Base-by-base conservation (phyloP, 768 basidiomycete species). In the Mycena kentingensis region DNA sequence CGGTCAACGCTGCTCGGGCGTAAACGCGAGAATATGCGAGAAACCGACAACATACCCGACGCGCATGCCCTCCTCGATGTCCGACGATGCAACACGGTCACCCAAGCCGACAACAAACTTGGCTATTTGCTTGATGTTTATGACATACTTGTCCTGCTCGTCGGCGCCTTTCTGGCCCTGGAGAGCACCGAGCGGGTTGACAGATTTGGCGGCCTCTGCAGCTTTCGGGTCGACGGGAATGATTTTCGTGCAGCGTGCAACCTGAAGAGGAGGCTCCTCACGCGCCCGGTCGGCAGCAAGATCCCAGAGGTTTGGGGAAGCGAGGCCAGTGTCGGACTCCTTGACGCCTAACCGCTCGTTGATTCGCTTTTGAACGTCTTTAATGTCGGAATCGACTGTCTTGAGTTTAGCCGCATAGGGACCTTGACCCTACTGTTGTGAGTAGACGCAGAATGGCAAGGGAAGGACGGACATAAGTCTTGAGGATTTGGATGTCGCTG, bases 11-110 rank as follows among this genome's bases (percentile, higher is more conserved):
- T 97, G 61, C 13, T 32, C 21, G 43, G 51, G 5, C 37, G 36
- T 44, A 27, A 46, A 29, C 15, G 6, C 16, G 4, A n/a, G 24
- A 29, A 34, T 26, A 28, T 22, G 24, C 18, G 34, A 27, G 18
- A 7, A 41, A 12, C 38, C 21, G 18, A n/a, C 12, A 15, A 76
- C 91, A 66, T 66, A 98, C 96, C 96, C 97, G 34, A 99, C 97
- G 48, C 97, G 88, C 97, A 99, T 99, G n/a, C 97, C 97, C 76
- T 99, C 97, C 70, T 99, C 97, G 47, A 99, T 94, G 74, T 99
- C 97, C 2, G 96, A 97, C 11, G 94, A 91, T 21, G 97, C 92
- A 2, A 99, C 94, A 35, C 93, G 87, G 61, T 99, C 97, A 18
- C 94, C 95, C 4, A 99, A 75, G 18, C 94, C 97, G 36, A 99